Base-by-base conservation (phyloP, 495 filamentous ascomycete species). In the Penicillium cataractarum region DNA sequence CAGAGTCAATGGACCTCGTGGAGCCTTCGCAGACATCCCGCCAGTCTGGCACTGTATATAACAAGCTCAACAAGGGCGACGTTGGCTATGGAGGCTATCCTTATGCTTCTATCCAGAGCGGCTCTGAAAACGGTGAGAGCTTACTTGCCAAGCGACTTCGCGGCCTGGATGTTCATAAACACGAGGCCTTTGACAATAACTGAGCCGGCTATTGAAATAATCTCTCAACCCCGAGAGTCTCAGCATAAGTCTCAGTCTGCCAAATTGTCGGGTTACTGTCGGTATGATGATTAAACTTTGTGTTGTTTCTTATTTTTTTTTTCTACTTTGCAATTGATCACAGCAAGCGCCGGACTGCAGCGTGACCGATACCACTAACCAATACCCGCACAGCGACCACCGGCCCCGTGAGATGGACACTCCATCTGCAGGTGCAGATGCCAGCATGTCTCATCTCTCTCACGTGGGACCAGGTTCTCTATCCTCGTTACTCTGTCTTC, bases 61-160 rank as follows among this genome's bases (percentile, higher is more conserved):
- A 81, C 62, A 92, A 91, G 68, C 84, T 90, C 39, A 88, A 67
- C 68, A 90, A 83, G 67, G 87, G 84, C 17, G 87, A 91, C 68
- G 72, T 76, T 15, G 89, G 88, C 22, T 92, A 92, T 62, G 88
- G 87, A 10, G 84, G 77, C 2, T 71, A 87, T 64, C 77, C 81
- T 12, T 87, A 84, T 66, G 61, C 69, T 5, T 61, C 75, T 12
- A 65, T 58, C 35, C 64, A 71, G 19, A 65, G 64, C 55, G 71
- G 75, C n/a, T 67, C 77, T 15, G 81, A 84, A 59, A 66, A 65
- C 13, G 78, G 82, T 17, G 83, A 86, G 65, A 81, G 85, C 52
- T 68, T 88, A 27, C 74, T 88, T 32, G 84, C 85, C 33, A 82
- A 79, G 65, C 76, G 81, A 62, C 70, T 88, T 37, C 78, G 78